phyloP scores from a whole-genome alignment of 2,329 filamentous ascomycete species.

The Huntiella decipiens region DNA sequence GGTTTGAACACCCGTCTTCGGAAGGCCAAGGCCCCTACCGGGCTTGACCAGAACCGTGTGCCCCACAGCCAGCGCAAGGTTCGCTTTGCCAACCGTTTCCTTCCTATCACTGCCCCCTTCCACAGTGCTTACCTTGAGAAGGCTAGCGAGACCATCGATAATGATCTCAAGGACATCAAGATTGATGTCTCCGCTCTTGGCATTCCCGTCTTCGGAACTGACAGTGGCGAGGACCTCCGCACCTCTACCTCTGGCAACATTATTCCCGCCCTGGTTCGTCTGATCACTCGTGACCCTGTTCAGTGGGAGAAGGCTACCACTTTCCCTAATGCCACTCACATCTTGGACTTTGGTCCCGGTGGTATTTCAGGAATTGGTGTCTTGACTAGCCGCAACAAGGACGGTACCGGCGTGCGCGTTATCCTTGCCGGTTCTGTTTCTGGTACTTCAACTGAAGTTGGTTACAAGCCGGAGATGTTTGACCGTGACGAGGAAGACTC shows the following conservation, averaged over 20 bases:
- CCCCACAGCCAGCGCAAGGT: constrained; percentile 92
- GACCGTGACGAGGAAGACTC: constrained; percentile 90
- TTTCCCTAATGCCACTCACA: constrained; percentile 80
- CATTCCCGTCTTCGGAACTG: constrained; percentile 79
- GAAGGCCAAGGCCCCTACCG: constrained; percentile 95
- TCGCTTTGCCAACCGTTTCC: constrained; percentile 88
- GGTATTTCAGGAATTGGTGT: constrained; percentile 93
- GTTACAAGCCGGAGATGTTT: constrained; percentile 95
- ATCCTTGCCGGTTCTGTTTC: constrained; percentile 89
- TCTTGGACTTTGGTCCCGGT: constrained; percentile 90
- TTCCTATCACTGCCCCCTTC: constrained; percentile 95
- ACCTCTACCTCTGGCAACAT: constrained; percentile 54
- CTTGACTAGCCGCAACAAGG: constrained; percentile 96
- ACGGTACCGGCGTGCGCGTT: constrained; percentile 90
- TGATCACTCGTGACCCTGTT: constrained; percentile 87
- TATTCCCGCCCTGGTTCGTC: constrained; percentile 66
- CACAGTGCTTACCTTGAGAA: constrained; percentile 85
- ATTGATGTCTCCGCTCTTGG: constrained; percentile 57
- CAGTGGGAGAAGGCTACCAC: constrained; percentile 92
- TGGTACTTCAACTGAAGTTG: constrained; percentile 74
- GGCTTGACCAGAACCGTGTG: constrained; percentile 82
- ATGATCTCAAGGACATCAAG: constrained; percentile 66
- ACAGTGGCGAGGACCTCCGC: constrained; percentile 70
- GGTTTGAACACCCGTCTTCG: constrained; percentile 87
- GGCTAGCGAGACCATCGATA: constrained; percentile 64